phyloP scores from a whole-genome alignment of 2,329 filamentous ascomycete species.

The Clarireedia hainanense region DNA sequence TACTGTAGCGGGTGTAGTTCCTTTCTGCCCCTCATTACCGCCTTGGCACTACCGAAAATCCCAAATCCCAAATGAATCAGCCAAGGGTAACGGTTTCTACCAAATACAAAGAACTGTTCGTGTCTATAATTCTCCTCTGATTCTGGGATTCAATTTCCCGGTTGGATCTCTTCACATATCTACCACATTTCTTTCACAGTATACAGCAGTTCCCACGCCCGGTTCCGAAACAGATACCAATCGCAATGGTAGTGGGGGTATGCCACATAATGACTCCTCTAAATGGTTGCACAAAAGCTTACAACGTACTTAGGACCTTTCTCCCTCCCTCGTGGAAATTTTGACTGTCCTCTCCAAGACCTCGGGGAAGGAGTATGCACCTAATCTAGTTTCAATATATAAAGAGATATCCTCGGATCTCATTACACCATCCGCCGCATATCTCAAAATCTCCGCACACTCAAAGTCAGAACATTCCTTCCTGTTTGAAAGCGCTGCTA shows the following conservation, averaged over 20 bases:
- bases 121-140: too few relatives aligned
- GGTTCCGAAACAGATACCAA: neutral
- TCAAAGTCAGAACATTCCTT: constrained; percentile 76
- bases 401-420: constrained; percentile 86
- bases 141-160: too few relatives aligned
- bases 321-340: constrained; percentile 55
- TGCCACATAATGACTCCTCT: constrained; percentile 15
- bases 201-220: too few relatives aligned
- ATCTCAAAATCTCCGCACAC: constrained; percentile 79
- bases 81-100: too few relatives aligned
- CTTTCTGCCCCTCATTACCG: too few relatives aligned
- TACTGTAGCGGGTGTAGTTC: too few relatives aligned
- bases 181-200: too few relatives aligned
- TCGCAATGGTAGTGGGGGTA: constrained; percentile 24
- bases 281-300: constrained; percentile 13
- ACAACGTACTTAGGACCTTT: constrained; percentile 34
- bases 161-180: too few relatives aligned
- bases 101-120: too few relatives aligned
- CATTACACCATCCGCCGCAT: constrained; percentile 88
- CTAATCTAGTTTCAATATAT: constrained; percentile 76
- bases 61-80: too few relatives aligned
- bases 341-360: constrained; percentile 46
- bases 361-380: constrained; percentile 42
- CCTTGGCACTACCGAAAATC: too few relatives aligned
- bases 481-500: constrained; percentile 90